Conservation (phyloP, 1,284 basidiomycete species). For the Apiotrichum porosum region DNA sequence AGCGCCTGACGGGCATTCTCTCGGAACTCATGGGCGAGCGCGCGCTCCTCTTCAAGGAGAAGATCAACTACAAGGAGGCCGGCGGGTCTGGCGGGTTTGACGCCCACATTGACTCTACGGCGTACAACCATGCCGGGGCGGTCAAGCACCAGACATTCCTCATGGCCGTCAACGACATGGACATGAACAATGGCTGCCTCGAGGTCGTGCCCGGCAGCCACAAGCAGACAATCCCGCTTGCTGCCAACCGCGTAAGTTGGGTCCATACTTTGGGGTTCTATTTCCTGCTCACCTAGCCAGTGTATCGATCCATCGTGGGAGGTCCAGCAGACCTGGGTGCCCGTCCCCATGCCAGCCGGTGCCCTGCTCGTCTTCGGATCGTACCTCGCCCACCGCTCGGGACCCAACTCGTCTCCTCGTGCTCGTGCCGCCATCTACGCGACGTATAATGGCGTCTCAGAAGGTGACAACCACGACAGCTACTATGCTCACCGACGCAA, state of each 20-base stretch:
- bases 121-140: slow-evolving; percentile 28
- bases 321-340: slow-evolving; percentile 27
- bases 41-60: slow-evolving; percentile 40
- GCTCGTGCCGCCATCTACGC: slow-evolving; percentile 40
- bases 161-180: slow-evolving; percentile 38
- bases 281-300: no score
- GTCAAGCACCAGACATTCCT: slow-evolving; percentile 32
- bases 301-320: slow-evolving; percentile 37
- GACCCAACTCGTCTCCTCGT: slow-evolving; percentile 29
- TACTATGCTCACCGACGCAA: slow-evolving; percentile 38
- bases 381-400: slow-evolving; percentile 40
- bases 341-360: slow-evolving; percentile 37
- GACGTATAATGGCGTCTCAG: slow-evolving; percentile 34
- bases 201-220: slow-evolving; percentile 39
- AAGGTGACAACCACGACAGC: slow-evolving; percentile 36
- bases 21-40: slow-evolving; percentile 27
- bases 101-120: slow-evolving; percentile 37
- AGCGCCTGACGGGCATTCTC: slow-evolving; percentile 24
- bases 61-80: slow-evolving; percentile 43
- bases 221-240: slow-evolving; percentile 25
- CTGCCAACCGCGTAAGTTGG: slow-evolving; percentile 18
- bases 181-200: slow-evolving; percentile 35
- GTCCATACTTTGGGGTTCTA: background rate
- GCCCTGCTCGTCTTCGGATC: slow-evolving; percentile 36
- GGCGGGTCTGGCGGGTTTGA: slow-evolving; percentile 36